phyloP scores from a whole-genome alignment of 345 rosid genomes.

The Melaleuca quinquenervia region DNA sequence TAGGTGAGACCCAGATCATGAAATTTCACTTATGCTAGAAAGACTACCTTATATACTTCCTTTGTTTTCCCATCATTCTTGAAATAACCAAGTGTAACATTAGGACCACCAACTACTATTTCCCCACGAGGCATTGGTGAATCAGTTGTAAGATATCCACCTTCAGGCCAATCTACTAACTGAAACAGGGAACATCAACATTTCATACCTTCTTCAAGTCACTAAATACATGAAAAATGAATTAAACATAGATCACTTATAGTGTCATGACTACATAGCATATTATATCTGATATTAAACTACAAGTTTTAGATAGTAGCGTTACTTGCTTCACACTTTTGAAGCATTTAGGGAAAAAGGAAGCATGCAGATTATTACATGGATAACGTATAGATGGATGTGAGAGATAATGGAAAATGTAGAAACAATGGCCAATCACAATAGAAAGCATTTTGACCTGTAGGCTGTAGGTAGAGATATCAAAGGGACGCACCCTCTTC shows the following conservation, averaged over 20 bases:
- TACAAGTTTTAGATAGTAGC: background rate
- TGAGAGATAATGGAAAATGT: background rate
- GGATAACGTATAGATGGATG: background rate
- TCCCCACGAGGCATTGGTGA: constrained; percentile 96
- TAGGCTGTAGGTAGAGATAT: background rate
- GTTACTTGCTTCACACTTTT: background rate
- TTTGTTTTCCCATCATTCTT: constrained; percentile 79
- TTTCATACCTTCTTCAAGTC: background rate
- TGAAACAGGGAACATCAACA: constrained; percentile 18
- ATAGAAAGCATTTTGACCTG: background rate
- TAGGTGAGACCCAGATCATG: background rate
- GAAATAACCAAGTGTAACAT: constrained; percentile 85
- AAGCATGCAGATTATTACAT: background rate
- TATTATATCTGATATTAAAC: background rate
- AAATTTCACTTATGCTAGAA: background rate
- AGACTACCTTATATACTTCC: constrained; percentile 79
- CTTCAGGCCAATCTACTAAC: constrained; percentile 97
- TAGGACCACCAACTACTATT: constrained; percentile 90
- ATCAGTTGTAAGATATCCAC: constrained; percentile 66
- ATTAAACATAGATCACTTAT: background rate
- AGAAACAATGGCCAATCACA: background rate
- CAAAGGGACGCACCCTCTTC: background rate
- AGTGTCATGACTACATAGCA: background rate
- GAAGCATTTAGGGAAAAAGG: background rate
- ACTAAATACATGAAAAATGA: background rate